Percentiles rank a stretch among this genome's conserved stretches.
Evolutionary conservation across 176 grass and related monocot genomes (phyloP).

Genomic region (Tillandsia fasciculata): DNA sequence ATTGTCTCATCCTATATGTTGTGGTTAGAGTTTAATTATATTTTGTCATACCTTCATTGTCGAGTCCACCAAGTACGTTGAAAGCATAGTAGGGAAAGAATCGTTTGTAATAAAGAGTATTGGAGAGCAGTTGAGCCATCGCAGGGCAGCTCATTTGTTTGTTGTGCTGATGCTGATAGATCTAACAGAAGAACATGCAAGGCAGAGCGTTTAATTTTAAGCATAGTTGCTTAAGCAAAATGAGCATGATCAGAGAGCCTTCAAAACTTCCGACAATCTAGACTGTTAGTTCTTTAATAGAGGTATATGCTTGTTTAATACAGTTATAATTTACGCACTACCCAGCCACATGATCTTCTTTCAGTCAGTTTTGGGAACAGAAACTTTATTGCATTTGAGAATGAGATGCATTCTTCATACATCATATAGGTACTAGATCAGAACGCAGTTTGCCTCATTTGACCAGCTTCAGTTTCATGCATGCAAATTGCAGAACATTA

Average conservation of each 20-base stretch:
- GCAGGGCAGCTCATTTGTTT: conserved; percentile 98
- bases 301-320: no score
- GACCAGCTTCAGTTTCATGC: no score
- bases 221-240: neutral
- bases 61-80: conserved; percentile 87
- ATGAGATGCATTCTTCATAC: no score
- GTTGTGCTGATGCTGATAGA: conserved; percentile 98
- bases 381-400: no score
- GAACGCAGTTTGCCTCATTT: no score
- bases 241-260: neutral
- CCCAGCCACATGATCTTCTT: no score
- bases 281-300: no score
- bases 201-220: neutral
- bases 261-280: no score
- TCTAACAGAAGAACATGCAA: conserved; percentile 29
- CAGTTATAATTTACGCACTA: no score
- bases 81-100: conserved; percentile 98
- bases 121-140: conserved; percentile 91
- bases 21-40: neutral
- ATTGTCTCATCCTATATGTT: neutral
- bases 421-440: no score
- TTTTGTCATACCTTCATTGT: conserved; percentile 57
- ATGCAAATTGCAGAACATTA: no score
- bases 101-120: conserved; percentile 93
- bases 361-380: no score